A percentile compares a stretch with the other conserved stretches of the same genome.
These are phyloP conservation scores for Reticulascus tulasneorum DNA, from an alignment of 2,329 filamentous ascomycete species.

Conservation along the genomic window DNA sequence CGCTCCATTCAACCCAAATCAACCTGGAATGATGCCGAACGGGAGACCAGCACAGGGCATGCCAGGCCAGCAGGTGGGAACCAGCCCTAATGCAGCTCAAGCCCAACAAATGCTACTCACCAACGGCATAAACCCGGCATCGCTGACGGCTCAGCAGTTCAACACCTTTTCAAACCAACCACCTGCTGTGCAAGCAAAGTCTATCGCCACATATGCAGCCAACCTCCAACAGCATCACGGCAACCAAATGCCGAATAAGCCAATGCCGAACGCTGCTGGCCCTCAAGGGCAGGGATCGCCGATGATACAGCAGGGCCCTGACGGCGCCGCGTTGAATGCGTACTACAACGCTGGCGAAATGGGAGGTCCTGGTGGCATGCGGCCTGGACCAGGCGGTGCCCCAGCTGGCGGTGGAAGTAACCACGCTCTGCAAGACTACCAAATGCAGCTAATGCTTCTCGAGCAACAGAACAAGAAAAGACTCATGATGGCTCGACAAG, in stretches of 20 bases:
- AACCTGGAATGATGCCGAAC: slow-evolving; percentile 67
- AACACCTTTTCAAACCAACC: slow-evolving; percentile 54
- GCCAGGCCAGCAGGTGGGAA: slow-evolving; percentile 64
- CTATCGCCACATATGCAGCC: slow-evolving; percentile 82
- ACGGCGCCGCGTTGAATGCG: slow-evolving; percentile 52
- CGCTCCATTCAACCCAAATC: slow-evolving; percentile 68
- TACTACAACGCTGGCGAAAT: slow-evolving; percentile 65
- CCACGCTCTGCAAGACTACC: slow-evolving; percentile 80
- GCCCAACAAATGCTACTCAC: slow-evolving; percentile 59
- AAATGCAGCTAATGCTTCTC: slow-evolving; percentile 84
- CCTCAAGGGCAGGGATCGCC: slow-evolving; percentile 74
- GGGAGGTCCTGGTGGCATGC: slow-evolving; percentile 54
- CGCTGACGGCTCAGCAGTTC: slow-evolving; percentile 73
- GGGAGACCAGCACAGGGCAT: slow-evolving; percentile 68
- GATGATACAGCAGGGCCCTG: slow-evolving; percentile 72
- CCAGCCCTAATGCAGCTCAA: slow-evolving; percentile 43
- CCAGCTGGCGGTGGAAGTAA: slow-evolving; percentile 59
- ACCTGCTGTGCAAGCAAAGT: slow-evolving; percentile 69
- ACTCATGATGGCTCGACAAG: slow-evolving; percentile 75
- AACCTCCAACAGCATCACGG: slow-evolving; percentile 80
- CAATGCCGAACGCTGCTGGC: slow-evolving; percentile 67
- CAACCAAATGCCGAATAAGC: slow-evolving; percentile 74
- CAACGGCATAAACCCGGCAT: slow-evolving; percentile 72
- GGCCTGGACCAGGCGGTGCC: slow-evolving; percentile 44
- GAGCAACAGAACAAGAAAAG: slow-evolving; percentile 87